A percentile compares a stretch with the other conserved stretches of the same genome.
Evolutionary conservation across 768 basidiomycete species (phyloP).

Genomic region (Tricholoma terreum): DNA sequence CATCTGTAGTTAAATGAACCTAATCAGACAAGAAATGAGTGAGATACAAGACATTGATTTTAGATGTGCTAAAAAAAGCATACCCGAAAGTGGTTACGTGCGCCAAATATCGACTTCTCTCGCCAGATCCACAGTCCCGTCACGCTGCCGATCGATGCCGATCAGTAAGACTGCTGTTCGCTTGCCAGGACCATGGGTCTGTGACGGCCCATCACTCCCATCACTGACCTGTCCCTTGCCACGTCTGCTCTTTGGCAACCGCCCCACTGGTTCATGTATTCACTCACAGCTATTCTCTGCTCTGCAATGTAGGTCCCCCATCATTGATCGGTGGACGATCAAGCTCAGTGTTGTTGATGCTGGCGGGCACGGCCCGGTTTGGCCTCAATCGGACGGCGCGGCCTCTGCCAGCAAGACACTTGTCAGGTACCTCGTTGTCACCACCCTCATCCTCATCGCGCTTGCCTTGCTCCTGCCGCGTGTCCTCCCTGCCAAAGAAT

Average conservation of each 20-base stretch:
- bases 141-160: neutral
- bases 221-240: constrained; percentile 10
- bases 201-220: neutral
- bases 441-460: neutral
- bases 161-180: neutral
- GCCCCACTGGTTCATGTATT: neutral
- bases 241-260: constrained; percentile 12
- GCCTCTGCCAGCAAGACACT: neutral
- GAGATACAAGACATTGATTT: too few species aligned
- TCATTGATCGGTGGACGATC: neutral
- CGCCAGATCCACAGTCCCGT: too few species aligned
- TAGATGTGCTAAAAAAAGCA: too few species aligned
- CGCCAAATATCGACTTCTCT: too few species aligned
- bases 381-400: neutral
- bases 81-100: too few species aligned
- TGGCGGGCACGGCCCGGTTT: neutral
- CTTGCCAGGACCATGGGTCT: neutral
- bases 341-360: neutral
- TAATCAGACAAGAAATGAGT: too few species aligned
- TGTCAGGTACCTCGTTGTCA: neutral
- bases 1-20: too few species aligned
- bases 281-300: neutral
- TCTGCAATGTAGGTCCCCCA: neutral
- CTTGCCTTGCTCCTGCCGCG: neutral
- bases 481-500: neutral